phyloP scores from a whole-genome alignment of 2,329 filamentous ascomycete species.

The Fusarium mangiferae region DNA sequence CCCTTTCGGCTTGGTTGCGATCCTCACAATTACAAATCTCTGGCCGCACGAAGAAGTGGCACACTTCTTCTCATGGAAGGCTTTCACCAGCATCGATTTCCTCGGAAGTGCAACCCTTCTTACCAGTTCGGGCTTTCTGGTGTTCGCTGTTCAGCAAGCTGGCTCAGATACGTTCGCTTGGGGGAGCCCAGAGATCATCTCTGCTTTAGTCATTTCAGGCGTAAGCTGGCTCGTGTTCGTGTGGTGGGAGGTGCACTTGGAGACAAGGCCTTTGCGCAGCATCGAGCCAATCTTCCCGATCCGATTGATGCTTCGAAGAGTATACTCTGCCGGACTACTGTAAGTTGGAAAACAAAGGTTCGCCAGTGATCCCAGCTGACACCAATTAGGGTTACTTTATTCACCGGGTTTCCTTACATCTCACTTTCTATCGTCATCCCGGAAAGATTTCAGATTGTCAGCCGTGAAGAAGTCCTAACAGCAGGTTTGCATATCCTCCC shows the following conservation, averaged over 20 bases:
- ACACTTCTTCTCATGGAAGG: conserved; percentile 52
- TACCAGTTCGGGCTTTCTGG: conserved; percentile 62
- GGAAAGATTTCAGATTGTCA: conserved; percentile 69
- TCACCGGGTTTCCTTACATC: conserved; percentile 68
- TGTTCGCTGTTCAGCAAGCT: conserved; percentile 67
- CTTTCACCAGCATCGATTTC: conserved; percentile 62
- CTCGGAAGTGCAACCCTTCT: conserved; percentile 62
- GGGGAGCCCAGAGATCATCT: conserved; percentile 62
- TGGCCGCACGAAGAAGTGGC: conserved; percentile 55
- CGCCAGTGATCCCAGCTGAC: conserved; percentile 14
- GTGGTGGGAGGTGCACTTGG: conserved; percentile 61
- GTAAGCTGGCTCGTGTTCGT: conserved; percentile 61
- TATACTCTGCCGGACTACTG: conserved; percentile 63
- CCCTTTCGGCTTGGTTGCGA: conserved; percentile 59
- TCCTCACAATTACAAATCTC: conserved; percentile 59
- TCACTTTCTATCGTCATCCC: conserved; percentile 68
- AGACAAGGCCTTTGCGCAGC: conserved; percentile 47
- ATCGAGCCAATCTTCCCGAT: conserved; percentile 68
- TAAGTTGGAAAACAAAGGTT: conserved; percentile 45
- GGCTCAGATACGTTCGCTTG: conserved; percentile 63
- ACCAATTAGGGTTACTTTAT: conserved; percentile 61
- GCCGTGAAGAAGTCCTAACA: conserved; percentile 61
- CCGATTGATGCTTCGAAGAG: conserved; percentile 57
- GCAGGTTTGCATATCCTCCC: conserved; percentile 69
- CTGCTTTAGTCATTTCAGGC: conserved; percentile 58